Evolutionary conservation across 179 eudicot genomes (phyloP).

Genomic region (Camellia oleifera): DNA sequence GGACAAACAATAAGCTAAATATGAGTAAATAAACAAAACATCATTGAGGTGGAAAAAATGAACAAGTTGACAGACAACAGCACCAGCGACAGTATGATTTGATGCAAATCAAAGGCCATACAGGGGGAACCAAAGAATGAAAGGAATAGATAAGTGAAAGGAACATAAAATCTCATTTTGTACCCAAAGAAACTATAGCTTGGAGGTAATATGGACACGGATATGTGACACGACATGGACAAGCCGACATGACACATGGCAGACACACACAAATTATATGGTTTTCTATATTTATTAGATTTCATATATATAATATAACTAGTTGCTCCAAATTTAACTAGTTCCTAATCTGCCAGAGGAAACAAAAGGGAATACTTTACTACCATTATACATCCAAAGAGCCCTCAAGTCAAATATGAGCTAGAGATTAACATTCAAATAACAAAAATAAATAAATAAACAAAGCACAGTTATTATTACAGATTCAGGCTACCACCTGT

Average conservation of each 20-base stretch:
- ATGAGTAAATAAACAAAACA: neutral
- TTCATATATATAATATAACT: neutral
- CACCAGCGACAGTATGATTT: neutral
- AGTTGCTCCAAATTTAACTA: neutral
- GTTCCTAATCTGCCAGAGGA: neutral
- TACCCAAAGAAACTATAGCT: neutral
- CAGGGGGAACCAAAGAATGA: neutral
- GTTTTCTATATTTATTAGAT: too few species aligned
- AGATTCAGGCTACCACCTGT: conserved; percentile 52
- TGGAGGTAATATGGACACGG: neutral
- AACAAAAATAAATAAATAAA: neutral
- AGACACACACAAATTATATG: too few species aligned
- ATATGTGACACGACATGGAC: too few species aligned
- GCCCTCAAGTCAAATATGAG: neutral
- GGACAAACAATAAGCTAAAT: neutral
- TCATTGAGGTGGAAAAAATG: neutral
- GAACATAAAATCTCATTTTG: neutral
- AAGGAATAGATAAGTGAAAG: neutral
- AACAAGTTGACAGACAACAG: neutral
- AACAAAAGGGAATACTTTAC: neutral
- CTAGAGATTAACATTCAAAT: conserved; percentile 3
- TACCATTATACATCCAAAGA: neutral
- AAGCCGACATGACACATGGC: too few species aligned
- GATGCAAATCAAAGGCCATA: neutral
- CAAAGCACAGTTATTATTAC: neutral